Conservation (phyloP, 192 early-diverging fungal genomes). For the Coemansia sp. region DNA sequence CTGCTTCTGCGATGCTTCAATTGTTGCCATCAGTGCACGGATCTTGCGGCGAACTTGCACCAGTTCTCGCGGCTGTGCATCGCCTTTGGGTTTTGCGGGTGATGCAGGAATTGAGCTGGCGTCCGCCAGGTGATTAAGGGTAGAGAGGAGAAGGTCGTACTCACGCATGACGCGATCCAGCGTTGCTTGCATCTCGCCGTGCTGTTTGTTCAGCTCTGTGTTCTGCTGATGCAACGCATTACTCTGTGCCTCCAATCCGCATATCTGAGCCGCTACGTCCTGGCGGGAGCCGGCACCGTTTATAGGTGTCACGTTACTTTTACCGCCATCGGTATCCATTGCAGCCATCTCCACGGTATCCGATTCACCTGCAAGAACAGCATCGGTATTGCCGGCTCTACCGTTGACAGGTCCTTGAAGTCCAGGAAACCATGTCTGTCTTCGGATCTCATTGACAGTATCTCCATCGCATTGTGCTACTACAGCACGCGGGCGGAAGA, state of each 20-base stretch:
- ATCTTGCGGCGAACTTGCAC: conserved; percentile 43
- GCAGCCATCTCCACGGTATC: neutral
- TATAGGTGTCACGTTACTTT: neutral
- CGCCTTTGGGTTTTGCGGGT: conserved; percentile 16
- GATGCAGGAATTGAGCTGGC: conserved; percentile 36
- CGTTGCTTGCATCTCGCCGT: conserved; percentile 26
- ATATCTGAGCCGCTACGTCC: neutral
- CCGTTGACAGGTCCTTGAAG: conserved; percentile 22
- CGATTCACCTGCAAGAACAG: neutral
- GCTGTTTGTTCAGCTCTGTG: conserved; percentile 14
- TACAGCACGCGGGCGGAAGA: conserved; percentile 22
- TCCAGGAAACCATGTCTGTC: conserved; percentile 56
- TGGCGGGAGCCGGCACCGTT: neutral
- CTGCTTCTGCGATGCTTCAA: conserved; percentile 38
- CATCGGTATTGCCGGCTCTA: neutral
- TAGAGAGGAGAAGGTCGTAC: conserved; percentile 25
- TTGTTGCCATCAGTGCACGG: conserved; percentile 40
- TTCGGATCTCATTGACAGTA: conserved; percentile 14
- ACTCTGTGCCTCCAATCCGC: conserved; percentile 11
- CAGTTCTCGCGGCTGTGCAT: conserved; percentile 28
- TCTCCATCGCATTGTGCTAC: conserved; percentile 12
- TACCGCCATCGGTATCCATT: conserved; percentile 26
- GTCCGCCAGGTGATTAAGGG: conserved; percentile 36
- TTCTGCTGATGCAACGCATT: conserved; percentile 17
- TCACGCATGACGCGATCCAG: conserved; percentile 42